Evolutionary conservation across 2,329 filamentous ascomycete genomes (phyloP).

Genomic region (Xylariaceae sp.): DNA sequence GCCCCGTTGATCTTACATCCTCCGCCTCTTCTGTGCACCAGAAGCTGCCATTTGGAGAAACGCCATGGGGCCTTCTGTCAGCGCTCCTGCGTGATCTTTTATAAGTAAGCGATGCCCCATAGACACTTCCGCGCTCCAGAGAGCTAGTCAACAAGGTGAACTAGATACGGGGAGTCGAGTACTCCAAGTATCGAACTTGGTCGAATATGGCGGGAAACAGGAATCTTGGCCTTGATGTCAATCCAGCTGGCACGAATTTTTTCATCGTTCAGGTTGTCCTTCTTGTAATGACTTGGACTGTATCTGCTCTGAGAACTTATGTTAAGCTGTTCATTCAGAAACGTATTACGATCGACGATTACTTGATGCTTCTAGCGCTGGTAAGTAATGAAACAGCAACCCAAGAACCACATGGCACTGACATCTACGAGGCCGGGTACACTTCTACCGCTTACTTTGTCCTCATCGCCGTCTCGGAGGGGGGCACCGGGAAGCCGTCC

Average conservation of each 20-base stretch:
- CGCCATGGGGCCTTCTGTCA: too few relatives aligned
- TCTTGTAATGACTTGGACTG: slow-evolving; percentile 30
- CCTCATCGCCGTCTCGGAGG: slow-evolving; percentile 26
- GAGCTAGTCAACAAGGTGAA: too few relatives aligned
- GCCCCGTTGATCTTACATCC: too few relatives aligned
- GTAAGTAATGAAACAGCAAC: slow-evolving; percentile 25
- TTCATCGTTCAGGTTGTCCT: slow-evolving; percentile 24
- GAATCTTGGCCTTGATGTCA: slow-evolving; percentile 19
- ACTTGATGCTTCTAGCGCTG: slow-evolving; percentile 40
- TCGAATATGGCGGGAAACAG: slow-evolving; percentile 4
- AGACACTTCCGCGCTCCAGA: too few relatives aligned
- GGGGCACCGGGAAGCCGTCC: slow-evolving; percentile 25
- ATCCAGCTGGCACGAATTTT: slow-evolving; percentile 17
- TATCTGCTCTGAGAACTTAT: slow-evolving; percentile 38
- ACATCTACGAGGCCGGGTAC: slow-evolving; percentile 29
- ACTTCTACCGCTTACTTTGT: slow-evolving; percentile 27
- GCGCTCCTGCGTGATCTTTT: too few relatives aligned
- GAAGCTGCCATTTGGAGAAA: neutral
- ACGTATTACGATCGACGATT: slow-evolving; percentile 42
- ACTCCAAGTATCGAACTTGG: too few relatives aligned
- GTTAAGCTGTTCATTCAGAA: slow-evolving; percentile 40
- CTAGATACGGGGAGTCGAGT: too few relatives aligned
- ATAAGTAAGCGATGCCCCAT: too few relatives aligned
- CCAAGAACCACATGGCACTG: neutral
- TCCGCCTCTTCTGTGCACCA: neutral